Base-by-base conservation (phyloP, 2,329 filamentous ascomycete species). In the Scleromitrula shiraiana region DNA sequence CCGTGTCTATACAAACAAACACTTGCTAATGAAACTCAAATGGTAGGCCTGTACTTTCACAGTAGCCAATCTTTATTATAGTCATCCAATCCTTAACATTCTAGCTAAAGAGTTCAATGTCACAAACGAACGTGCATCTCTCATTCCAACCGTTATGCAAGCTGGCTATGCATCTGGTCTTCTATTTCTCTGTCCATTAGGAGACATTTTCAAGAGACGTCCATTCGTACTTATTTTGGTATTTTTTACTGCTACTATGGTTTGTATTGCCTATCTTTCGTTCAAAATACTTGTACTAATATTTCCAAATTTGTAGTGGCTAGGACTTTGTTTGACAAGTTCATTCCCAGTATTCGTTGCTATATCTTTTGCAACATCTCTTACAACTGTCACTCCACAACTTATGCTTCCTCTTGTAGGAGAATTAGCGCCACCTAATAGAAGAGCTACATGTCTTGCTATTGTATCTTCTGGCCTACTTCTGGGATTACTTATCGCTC, bases 1-100 rank as follows among this genome's bases (percentile, higher is more conserved):
- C n/a, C n/a, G n/a, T n/a, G n/a, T n/a, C n/a, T n/a, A n/a, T n/a
- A n/a, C n/a, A n/a, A 6, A 46, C 17, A 29, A 44, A 22, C 22
- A 41, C 20, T 17, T 14, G n/a, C 35, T 49, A 36, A 56, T 24
- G 2, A 10, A 20, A 20, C 17, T 9, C n/a, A 38, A 8, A n/a
- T n/a, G n/a, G n/a, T 15, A 78, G 75, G 67, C 75, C 2, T 68
- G 69, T 0, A 75, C 80, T 4, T 80, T 88, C 55, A 87, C 83
- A 0, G 86, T 90, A 6, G 85, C 85, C 15, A 90, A 90, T 56
- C 69, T 91, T 3, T 91, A 91, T 67, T 89, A 91, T 65, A 86
- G 77, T 50, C 85, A 90, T 58, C 85, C 87, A 0, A 85, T 91
- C 39, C 69, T 91, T 20, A 88, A 89, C 60, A 77, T 85, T 42